Evolutionary conservation across 2,329 filamentous ascomycete genomes (phyloP), one percentile per base, ranked within the genome.

Genomic region (Fusarium sp.): DNA sequence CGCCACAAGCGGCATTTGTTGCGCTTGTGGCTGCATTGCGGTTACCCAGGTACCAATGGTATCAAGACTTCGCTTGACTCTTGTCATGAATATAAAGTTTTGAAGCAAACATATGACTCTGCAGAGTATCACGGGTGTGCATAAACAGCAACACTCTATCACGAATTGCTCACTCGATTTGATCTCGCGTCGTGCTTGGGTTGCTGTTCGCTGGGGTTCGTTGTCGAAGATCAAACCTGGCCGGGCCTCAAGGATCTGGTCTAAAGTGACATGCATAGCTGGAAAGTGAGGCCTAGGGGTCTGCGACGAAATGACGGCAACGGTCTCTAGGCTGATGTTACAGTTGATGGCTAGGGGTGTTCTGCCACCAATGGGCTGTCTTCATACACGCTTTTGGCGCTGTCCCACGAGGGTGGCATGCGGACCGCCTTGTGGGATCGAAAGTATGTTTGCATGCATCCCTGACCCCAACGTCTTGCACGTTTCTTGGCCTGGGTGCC

Each of bases 261-360:
- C 28, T 38, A 50, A 46, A 72, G 64, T 74, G 72, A 75, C 54
- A 73, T 75, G 72, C 69, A 72, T 72, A 70, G 40, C 40, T 58
- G 28, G 53, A 25, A 47, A 65, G 42, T 61, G 57, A 43, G 64
- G 32, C 40, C 53, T 25, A 56, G 21, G 47, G 37, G 28, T 37
- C 47, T 23, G 44, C 54, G 37, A 50, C 43, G 38, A 74, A 53
- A 74, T 61, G 68, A 69, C 49, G 67, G 60, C 67, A 72, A 69
- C 43, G 44, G 44, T 38, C 57, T 40, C 28, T 62, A 63, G 30
- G 49, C 47, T 40, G 25, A 54, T 43, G 30, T 44, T 54, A 43
- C 56, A 43, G 4, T 64, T 35, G 21, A 40, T 57, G 23, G 25
- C 25, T 47, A 61, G 63, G 15, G 43, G 18, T 62, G 37, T 50